phyloP scores from a whole-genome alignment of 345 rosid species.

The Gossypium australe region DNA sequence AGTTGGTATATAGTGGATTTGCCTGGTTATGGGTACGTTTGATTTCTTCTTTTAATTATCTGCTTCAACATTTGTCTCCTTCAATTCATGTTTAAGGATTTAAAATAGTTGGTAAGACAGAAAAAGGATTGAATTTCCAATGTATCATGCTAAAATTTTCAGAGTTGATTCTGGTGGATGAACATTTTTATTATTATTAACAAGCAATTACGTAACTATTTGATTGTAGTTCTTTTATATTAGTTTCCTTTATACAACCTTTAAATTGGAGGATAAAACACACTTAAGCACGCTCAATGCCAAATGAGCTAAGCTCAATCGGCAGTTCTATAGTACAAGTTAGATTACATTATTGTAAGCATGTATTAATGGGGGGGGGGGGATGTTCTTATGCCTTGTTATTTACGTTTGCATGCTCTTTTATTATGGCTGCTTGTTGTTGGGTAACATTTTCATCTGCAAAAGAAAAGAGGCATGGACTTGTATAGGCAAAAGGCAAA shows the following conservation, averaged over 20 bases:
- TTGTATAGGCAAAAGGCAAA: neutral
- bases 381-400: neutral
- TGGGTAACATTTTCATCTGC: neutral
- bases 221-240: neutral
- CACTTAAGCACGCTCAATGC: too few species aligned
- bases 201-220: neutral
- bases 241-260: neutral
- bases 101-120: neutral
- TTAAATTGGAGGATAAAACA: too few species aligned
- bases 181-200: neutral
- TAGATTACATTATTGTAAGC: neutral
- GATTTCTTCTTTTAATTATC: neutral
- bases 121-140: neutral
- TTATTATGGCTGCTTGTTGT: neutral
- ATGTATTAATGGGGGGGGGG: neutral
- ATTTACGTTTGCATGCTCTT: neutral
- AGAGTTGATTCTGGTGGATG: neutral
- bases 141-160: neutral
- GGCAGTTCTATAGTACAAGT: too few species aligned
- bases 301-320: too few species aligned
- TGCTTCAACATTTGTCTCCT: neutral
- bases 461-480: neutral
- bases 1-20: conserved; percentile 96
- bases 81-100: neutral
- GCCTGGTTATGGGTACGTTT: conserved; percentile 90